phyloP scores from a whole-genome alignment of 495 filamentous ascomycete species.

The Hypoxylon fuscum region DNA sequence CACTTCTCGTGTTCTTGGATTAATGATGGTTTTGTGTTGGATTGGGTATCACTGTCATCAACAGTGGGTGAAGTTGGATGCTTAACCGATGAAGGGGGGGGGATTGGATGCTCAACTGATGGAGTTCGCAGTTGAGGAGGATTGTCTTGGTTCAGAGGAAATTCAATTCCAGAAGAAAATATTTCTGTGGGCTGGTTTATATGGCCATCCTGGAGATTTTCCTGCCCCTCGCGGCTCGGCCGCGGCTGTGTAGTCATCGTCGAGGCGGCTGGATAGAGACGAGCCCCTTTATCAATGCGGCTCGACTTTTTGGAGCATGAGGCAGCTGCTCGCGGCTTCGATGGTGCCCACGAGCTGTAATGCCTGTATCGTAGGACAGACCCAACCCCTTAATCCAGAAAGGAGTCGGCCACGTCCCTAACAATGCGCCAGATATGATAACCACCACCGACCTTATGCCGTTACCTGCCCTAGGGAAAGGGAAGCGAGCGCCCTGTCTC shows the following conservation, averaged over 20 bases:
- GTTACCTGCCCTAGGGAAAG: neutral
- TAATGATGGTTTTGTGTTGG: constrained; percentile 1
- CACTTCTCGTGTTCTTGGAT: too few species aligned
- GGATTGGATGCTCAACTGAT: neutral
- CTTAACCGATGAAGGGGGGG: constrained; percentile 2
- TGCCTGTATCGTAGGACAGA: neutral
- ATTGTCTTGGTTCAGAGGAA: neutral
- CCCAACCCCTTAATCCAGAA: neutral
- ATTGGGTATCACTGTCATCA: neutral
- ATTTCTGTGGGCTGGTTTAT: neutral
- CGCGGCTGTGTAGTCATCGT: constrained; percentile 14
- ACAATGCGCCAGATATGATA: neutral
- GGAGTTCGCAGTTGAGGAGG: constrained; percentile 3
- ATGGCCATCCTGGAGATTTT: neutral
- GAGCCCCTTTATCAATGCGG: neutral
- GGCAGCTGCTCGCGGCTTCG: neutral
- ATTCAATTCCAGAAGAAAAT: neutral
- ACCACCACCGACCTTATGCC: neutral
- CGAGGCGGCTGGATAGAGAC: neutral
- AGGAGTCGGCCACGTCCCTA: neutral
- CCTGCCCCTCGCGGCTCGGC: constrained; percentile 11
- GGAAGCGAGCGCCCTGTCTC: neutral
- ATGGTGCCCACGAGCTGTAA: neutral
- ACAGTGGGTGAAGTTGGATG: neutral
- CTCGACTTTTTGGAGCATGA: neutral